Conservation (phyloP, 1,284 basidiomycete genomes). For the Ganoderma lingzhi region DNA sequence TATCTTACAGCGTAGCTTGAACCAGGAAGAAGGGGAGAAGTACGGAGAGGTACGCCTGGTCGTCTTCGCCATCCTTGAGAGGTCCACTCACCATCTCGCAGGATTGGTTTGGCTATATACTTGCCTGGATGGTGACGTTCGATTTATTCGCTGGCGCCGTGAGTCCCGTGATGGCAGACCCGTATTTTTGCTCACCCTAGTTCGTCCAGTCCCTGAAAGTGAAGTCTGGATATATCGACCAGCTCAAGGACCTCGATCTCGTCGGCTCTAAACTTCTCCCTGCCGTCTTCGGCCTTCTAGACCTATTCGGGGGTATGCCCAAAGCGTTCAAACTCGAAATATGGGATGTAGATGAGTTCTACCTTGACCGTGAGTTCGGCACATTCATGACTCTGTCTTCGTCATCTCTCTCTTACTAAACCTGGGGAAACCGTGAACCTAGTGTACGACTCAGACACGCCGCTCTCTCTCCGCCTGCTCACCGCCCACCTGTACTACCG, state of each 20-base stretch:
- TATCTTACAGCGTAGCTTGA: constrained; percentile 61
- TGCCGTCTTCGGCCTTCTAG: constrained; percentile 74
- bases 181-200: constrained; percentile 13
- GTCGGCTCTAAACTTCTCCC: constrained; percentile 79
- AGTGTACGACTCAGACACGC: constrained; percentile 71
- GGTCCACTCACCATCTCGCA: constrained; percentile 32
- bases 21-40: constrained; percentile 49
- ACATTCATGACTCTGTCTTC: constrained; percentile 12
- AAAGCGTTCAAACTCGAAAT: constrained; percentile 80
- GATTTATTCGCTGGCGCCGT: constrained; percentile 91
- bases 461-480: constrained; percentile 72
- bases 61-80: background rate
- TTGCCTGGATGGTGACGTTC: constrained; percentile 91
- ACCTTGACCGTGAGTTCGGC: constrained; percentile 72
- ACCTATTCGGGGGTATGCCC: constrained; percentile 63
- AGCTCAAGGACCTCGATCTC: constrained; percentile 78
- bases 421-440: background rate
- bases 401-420: background rate
- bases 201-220: constrained; percentile 79
- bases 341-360: constrained; percentile 90
- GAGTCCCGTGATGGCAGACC: constrained; percentile 40
- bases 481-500: constrained; percentile 92
- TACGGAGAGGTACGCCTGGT: constrained; percentile 46
- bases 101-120: constrained; percentile 71
- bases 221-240: constrained; percentile 83